These are phyloP conservation scores for Fusarium equiseti DNA, from an alignment of 2,329 filamentous ascomycete species.

Conservation along the genomic window DNA sequence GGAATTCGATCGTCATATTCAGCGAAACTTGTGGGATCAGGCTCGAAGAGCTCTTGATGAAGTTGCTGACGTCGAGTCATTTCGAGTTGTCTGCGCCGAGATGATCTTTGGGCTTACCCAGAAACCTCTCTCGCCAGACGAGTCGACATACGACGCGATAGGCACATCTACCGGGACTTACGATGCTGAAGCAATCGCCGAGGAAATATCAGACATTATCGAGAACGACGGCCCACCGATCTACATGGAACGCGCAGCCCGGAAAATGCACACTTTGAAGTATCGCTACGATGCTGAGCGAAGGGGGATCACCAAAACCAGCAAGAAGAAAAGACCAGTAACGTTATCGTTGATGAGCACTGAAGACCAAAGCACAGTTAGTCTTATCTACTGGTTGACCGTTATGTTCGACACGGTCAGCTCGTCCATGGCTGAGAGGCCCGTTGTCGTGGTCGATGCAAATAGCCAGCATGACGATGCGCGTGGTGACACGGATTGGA, in stretches of 20 bases:
- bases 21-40: constrained; percentile 53
- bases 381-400: constrained; percentile 68
- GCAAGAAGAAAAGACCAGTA: constrained; percentile 4
- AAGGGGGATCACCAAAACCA: constrained; percentile 15
- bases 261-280: constrained; percentile 43
- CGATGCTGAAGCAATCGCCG: neutral
- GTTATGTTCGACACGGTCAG: constrained; percentile 71
- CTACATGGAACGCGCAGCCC: constrained; percentile 41
- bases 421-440: constrained; percentile 61
- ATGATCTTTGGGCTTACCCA: constrained; percentile 56
- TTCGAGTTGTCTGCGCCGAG: constrained; percentile 54
- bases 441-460: constrained; percentile 52
- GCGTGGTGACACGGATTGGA: constrained; percentile 12
- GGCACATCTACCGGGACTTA: neutral
- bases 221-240: constrained; percentile 42
- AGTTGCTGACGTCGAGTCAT: constrained; percentile 53
- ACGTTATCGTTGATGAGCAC: neutral
- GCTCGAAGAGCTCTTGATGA: constrained; percentile 52
- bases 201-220: constrained; percentile 29
- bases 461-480: constrained; percentile 52
- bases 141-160: neutral
- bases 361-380: constrained; percentile 58
- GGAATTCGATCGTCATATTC: constrained; percentile 54
- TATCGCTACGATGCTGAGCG: constrained; percentile 40
- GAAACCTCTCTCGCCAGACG: constrained; percentile 34